These are phyloP conservation scores for Plectosphaerella plurivora DNA, from an alignment of 2,329 filamentous ascomycete genomes.

Conservation along the genomic window DNA sequence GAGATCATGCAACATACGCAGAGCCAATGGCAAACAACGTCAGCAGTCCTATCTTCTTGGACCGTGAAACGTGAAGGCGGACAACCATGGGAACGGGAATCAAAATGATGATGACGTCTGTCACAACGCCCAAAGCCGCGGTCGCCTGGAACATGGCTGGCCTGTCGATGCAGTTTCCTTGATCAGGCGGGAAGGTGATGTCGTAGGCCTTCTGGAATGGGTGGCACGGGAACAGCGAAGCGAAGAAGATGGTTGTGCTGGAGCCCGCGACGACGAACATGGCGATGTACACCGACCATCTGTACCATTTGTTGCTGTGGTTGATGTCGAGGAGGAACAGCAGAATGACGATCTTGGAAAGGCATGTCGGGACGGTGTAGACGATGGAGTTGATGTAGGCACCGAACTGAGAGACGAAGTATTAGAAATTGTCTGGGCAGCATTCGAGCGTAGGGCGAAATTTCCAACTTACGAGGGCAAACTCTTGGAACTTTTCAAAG, in stretches of 20 bases:
- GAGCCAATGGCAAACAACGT: constrained; percentile 37
- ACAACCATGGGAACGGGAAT: constrained; percentile 40
- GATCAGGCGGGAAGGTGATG: constrained; percentile 3
- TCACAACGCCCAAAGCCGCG: constrained; percentile 38
- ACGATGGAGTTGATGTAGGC: constrained; percentile 11
- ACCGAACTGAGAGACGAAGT: neutral
- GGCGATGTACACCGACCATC: constrained; percentile 7
- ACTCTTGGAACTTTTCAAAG: constrained; percentile 6
- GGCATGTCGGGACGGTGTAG: constrained; percentile 10
- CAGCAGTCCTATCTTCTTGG: constrained; percentile 36
- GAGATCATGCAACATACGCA: constrained; percentile 8
- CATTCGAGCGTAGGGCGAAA: neutral
- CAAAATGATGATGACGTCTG: constrained; percentile 38
- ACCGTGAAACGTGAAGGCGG: constrained; percentile 33
- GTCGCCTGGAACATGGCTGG: constrained; percentile 41
- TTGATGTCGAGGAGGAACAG: constrained; percentile 10
- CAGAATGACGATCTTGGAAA: constrained; percentile 13
- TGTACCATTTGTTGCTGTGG: constrained; percentile 5
- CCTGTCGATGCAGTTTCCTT: constrained; percentile 34
- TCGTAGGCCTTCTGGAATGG: constrained; percentile 21
- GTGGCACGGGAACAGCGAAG: constrained; percentile 24
- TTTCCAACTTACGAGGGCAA: neutral
- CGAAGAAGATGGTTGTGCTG: constrained; percentile 19
- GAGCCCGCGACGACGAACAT: constrained; percentile 9
- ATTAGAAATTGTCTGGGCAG: neutral